Percentiles rank a stretch among this genome's conserved stretches.
Conservation (phyloP, 1,139 yeast species). For the Sugiyamaella castrensis region DNA sequence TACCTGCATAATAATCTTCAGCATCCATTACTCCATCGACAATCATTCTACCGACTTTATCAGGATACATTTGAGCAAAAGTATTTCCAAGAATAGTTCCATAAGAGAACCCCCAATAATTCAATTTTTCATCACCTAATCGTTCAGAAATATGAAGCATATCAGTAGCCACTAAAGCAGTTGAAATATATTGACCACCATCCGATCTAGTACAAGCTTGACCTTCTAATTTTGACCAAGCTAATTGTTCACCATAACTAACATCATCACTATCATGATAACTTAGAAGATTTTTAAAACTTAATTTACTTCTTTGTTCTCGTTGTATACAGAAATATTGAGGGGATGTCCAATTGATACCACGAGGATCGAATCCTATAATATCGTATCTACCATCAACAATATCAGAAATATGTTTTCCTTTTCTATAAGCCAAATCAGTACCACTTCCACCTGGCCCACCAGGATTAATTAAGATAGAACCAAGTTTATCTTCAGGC, state of each 20-base stretch:
- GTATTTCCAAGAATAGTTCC: constrained; percentile 23
- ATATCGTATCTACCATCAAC: constrained; percentile 21
- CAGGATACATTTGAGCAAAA: constrained; percentile 23
- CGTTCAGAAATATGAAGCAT: constrained; percentile 20
- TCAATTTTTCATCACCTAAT: constrained; percentile 21
- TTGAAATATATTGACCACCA: constrained; percentile 18
- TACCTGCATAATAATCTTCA: constrained; percentile 19
- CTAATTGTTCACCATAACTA: constrained; percentile 13
- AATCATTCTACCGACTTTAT: constrained; percentile 20
- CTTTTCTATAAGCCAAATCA: constrained; percentile 10
- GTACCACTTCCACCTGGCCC: constrained; percentile 25
- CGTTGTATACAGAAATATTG: constrained; percentile 12
- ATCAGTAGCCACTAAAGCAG: constrained; percentile 22
- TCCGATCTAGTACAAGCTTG: constrained; percentile 16
- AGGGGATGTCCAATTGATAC: constrained; percentile 18
- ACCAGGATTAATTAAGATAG: constrained; percentile 21
- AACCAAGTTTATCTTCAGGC: constrained; percentile 14
- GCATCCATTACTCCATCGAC: constrained; percentile 23
- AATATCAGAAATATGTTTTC: constrained; percentile 8
- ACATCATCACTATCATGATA: constrained; percentile 12
- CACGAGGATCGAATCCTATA: constrained; percentile 23
- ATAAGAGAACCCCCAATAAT: constrained; percentile 22
- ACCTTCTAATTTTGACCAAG: constrained; percentile 11
- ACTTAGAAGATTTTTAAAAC: neutral
- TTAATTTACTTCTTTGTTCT: neutral